phyloP scores from a whole-genome alignment of 2,329 filamentous ascomycete species.

The Cercospora sp. region DNA sequence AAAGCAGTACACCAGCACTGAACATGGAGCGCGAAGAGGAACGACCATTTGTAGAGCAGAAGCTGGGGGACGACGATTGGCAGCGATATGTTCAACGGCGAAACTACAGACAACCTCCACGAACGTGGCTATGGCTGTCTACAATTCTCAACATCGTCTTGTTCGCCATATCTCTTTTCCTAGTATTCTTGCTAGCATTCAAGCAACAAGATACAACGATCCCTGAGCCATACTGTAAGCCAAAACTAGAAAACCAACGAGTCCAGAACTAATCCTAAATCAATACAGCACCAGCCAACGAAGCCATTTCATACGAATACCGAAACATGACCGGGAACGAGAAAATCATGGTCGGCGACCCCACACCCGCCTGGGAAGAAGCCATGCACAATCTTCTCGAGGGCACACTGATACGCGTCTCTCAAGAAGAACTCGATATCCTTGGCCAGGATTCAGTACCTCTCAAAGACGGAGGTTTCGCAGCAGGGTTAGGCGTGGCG shows the following conservation, averaged over 20 bases:
- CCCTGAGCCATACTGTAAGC: conserved; percentile 21
- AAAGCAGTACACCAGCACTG: not conserved
- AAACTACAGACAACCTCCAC: not conserved
- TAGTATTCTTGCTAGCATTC: conserved; percentile 16
- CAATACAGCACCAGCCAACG: conserved; percentile 15
- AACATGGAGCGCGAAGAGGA: conserved; percentile 14
- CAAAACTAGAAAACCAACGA: not conserved
- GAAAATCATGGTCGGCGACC: conserved; percentile 17
- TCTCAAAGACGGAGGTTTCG: conserved; percentile 17
- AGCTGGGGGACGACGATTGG: not conserved
- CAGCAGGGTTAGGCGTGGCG: conserved; percentile 17
- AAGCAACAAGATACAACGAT: conserved; percentile 8
- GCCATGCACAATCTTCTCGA: conserved; percentile 17
- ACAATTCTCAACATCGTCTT: conserved; percentile 7
- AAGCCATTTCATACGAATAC: conserved; percentile 20
- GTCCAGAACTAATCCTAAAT: not conserved
- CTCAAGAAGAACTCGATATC: conserved; percentile 15
- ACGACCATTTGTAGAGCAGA: conserved; percentile 6
- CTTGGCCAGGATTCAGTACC: conserved; percentile 12
- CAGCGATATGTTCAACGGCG: not conserved
- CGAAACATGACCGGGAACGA: conserved; percentile 17
- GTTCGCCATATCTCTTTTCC: conserved; percentile 9
- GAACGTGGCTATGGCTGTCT: conserved; percentile 15
- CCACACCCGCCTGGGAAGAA: conserved; percentile 16
- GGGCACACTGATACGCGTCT: conserved; percentile 16